Conservation (phyloP, 257 asterid species). For the Capsicum baccatum region DNA sequence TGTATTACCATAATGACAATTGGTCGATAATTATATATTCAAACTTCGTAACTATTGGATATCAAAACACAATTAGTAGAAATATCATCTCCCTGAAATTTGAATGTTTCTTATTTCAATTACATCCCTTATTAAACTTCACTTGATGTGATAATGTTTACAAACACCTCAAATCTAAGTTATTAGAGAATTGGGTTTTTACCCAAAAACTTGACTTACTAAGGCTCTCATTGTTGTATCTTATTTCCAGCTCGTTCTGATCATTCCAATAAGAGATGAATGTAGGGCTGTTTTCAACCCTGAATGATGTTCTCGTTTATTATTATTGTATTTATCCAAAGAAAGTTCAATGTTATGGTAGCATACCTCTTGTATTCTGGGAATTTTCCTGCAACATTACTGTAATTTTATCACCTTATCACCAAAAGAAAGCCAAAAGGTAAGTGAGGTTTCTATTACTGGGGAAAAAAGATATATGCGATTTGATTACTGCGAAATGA, state of each 20-base stretch:
- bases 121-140: conserved; percentile 3
- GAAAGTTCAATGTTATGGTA: neutral
- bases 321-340: neutral
- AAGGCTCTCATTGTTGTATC: neutral
- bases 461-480: neutral
- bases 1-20: neutral
- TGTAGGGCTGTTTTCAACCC: conserved; percentile 10
- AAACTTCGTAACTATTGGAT: neutral
- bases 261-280: conserved; percentile 13
- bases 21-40: neutral
- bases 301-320: neutral
- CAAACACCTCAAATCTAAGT: neutral
- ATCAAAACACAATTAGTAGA: conserved; percentile 9
- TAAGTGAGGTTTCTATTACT: neutral
- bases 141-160: neutral
- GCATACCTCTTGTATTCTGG: conserved; percentile 2
- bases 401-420: neutral
- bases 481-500: neutral
- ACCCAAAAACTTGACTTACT: neutral
- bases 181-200: neutral
- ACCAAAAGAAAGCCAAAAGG: conserved; percentile 16
- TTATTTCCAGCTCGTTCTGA: neutral
- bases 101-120: conserved; percentile 2
- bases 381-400: conserved; percentile 2
- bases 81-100: conserved; percentile 1